These are phyloP conservation scores for Parmelia sp. DNA, from an alignment of 495 filamentous ascomycete species.

Conservation along the genomic window DNA sequence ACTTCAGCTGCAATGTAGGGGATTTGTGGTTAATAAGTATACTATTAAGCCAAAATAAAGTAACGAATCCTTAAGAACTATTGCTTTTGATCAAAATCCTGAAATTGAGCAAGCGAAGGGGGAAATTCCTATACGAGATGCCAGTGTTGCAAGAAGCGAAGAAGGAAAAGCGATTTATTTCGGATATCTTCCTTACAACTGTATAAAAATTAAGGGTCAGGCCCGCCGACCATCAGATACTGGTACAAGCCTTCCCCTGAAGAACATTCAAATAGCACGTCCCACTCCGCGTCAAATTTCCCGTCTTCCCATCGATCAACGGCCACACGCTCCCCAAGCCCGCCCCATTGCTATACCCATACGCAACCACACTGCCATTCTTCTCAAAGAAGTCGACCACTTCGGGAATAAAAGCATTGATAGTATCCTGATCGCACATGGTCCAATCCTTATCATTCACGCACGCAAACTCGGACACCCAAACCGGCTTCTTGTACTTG, in stretches of 20 bases:
- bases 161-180: too few relatives aligned
- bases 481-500: slow-evolving; percentile 29
- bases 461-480: slow-evolving; percentile 30
- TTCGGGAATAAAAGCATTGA: slow-evolving; percentile 23
- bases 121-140: too few relatives aligned
- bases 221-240: neutral
- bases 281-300: slow-evolving; percentile 26
- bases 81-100: too few relatives aligned
- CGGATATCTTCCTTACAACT: neutral
- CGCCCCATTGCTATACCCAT: slow-evolving; percentile 26
- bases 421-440: slow-evolving; percentile 21
- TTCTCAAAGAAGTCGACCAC: slow-evolving; percentile 24
- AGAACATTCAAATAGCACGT: slow-evolving; percentile 23
- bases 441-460: slow-evolving; percentile 27
- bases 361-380: slow-evolving; percentile 26
- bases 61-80: too few relatives aligned
- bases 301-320: slow-evolving; percentile 15
- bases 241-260: neutral
- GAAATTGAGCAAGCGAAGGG: too few relatives aligned
- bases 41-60: too few relatives aligned
- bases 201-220: neutral
- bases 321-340: slow-evolving; percentile 27
- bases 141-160: too few relatives aligned
- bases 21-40: too few relatives aligned
- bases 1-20: too few relatives aligned